Evolutionary conservation across 148 eudicot species (phyloP).

Genomic region (Camellia japonica): DNA sequence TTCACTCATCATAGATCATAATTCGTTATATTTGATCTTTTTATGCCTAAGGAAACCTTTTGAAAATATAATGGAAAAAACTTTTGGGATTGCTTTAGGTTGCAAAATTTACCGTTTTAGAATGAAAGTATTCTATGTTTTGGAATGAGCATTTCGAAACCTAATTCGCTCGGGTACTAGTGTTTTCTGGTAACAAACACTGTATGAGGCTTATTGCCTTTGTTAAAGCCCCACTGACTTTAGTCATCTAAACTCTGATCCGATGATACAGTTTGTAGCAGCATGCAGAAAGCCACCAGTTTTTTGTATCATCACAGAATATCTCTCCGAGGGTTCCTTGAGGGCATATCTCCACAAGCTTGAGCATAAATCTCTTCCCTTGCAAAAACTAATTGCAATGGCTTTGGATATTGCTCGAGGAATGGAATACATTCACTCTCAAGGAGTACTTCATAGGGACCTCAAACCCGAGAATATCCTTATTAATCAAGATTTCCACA

Average conservation of each 20-base stretch:
- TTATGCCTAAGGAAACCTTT: no score
- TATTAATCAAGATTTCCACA: conserved; percentile 55
- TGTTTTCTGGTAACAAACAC: no score
- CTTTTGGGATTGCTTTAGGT: no score
- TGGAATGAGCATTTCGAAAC: no score
- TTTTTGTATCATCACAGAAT: conserved; percentile 70
- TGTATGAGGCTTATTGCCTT: not conserved
- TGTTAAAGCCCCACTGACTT: conserved; percentile 5
- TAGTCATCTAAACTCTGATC: not conserved
- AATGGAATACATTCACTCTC: conserved; percentile 90
- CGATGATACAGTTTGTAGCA: conserved; percentile 63
- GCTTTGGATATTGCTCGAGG: conserved; percentile 85
- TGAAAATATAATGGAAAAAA: no score
- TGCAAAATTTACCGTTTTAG: no score
- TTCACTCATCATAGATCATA: no score
- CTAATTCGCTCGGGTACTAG: no score
- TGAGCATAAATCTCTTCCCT: conserved; percentile 57
- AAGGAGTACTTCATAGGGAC: conserved; percentile 89
- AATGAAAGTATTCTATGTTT: no score
- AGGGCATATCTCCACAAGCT: conserved; percentile 84
- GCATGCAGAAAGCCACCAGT: conserved; percentile 83
- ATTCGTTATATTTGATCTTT: no score
- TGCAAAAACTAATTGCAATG: conserved; percentile 47
- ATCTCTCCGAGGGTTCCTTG: conserved; percentile 76
- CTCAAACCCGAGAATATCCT: conserved; percentile 89